These are phyloP conservation scores for Diaporthe nobilis DNA, from an alignment of 2,329 filamentous ascomycete species.

Conservation along the genomic window DNA sequence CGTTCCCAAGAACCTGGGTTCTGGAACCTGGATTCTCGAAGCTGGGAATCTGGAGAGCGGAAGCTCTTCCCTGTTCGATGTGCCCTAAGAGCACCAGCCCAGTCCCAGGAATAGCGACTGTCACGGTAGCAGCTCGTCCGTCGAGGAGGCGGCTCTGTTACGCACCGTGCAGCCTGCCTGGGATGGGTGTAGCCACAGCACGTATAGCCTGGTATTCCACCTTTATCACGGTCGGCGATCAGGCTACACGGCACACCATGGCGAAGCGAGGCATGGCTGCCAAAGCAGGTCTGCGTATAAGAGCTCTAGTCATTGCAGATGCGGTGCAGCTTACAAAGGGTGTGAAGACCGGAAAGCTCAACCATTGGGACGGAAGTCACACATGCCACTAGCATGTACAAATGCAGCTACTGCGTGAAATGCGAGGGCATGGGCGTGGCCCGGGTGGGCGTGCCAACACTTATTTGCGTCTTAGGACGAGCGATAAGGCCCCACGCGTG, in stretches of 20 bases:
- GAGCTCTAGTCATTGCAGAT: not conserved
- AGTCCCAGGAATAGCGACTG: slow-evolving; percentile 19
- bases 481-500: slow-evolving; percentile 8
- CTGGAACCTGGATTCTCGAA: slow-evolving; percentile 17
- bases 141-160: not conserved
- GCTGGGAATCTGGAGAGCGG: slow-evolving; percentile 1
- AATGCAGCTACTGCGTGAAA: not conserved
- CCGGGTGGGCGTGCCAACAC: not conserved
- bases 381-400: not conserved
- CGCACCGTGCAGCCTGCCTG: not conserved
- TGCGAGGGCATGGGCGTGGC: not conserved
- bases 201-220: not conserved
- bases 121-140: slow-evolving; percentile 2
- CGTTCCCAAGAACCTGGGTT: slow-evolving; percentile 22
- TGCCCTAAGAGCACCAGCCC: slow-evolving; percentile 1
- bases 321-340: no score
- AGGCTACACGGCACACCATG: not conserved
- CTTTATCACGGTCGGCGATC: not conserved
- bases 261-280: not conserved
- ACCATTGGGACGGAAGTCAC: not conserved
- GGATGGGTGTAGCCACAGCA: not conserved
- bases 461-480: not conserved
- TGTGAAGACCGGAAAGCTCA: not conserved
- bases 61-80: slow-evolving; percentile 4
- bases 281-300: not conserved